These are phyloP conservation scores for Phytophthora uliginosa DNA, from an alignment of 352 stramenopile species.

Conservation along the genomic window DNA sequence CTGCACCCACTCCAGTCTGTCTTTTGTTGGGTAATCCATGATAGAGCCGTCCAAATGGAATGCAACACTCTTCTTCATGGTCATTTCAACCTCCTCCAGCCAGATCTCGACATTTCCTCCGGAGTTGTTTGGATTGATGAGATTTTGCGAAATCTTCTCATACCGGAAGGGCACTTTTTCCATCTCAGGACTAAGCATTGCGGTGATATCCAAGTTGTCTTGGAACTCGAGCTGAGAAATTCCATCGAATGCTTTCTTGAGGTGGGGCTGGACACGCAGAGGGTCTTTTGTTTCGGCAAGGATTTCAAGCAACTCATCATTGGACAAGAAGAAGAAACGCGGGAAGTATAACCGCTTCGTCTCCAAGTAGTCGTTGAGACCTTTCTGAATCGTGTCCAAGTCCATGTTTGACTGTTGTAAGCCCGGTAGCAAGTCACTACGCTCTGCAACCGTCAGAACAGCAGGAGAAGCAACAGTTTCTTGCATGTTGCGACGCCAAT, in stretches of 20 bases:
- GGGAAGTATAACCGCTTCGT: conserved; percentile 93
- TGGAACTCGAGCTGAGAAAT: conserved; percentile 95
- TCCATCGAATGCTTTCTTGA: conserved; percentile 96
- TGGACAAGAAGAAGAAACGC: conserved; percentile 95
- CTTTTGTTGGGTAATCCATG: conserved; percentile 87
- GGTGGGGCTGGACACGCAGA: conserved; percentile 93
- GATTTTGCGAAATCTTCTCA: conserved; percentile 83
- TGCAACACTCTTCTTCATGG: conserved; percentile 89
- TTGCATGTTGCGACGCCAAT: conserved; percentile 91
- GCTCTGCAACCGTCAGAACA: conserved; percentile 83
- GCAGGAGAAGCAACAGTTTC: conserved; percentile 81
- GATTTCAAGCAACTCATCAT: conserved; percentile 95
- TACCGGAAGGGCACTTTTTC: conserved; percentile 94
- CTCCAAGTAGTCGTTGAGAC: conserved; percentile 94
- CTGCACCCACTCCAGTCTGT: conserved; percentile 92
- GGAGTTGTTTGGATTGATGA: conserved; percentile 96
- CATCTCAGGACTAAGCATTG: conserved; percentile 89
- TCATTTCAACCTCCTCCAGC: conserved; percentile 87
- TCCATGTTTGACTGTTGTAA: conserved; percentile 92
- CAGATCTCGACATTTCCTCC: conserved; percentile 95
- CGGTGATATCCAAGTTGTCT: conserved; percentile 93
- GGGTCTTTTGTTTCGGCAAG: conserved; percentile 95
- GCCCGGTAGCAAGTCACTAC: conserved; percentile 83
- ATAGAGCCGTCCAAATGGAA: conserved; percentile 88
- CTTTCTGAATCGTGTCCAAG: conserved; percentile 96